phyloP scores from a whole-genome alignment of 2,329 filamentous ascomycete species.

The Penicillium sp. region DNA sequence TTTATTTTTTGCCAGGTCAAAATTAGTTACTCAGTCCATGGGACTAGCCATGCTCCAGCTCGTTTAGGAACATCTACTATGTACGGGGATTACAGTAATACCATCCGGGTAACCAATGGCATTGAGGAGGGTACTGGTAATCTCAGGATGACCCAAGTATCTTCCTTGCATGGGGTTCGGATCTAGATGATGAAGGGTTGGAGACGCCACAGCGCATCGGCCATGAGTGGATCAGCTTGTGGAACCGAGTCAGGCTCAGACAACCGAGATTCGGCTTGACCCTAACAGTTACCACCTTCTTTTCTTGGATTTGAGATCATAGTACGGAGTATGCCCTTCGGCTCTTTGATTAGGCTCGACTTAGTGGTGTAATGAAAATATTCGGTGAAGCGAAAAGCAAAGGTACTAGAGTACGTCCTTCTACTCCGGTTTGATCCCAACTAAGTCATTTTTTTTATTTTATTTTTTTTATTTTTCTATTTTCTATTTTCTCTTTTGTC shows the following conservation, averaged over 20 bases:
- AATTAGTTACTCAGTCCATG: slow-evolving; percentile 19
- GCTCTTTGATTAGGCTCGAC: background rate
- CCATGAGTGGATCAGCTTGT: slow-evolving; percentile 19
- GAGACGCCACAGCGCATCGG: slow-evolving; percentile 13
- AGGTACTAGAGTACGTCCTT: background rate
- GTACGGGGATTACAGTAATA: slow-evolving; percentile 18
- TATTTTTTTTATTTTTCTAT: background rate
- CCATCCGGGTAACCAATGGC: slow-evolving; percentile 7
- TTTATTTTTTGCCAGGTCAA: slow-evolving; percentile 11
- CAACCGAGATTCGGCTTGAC: background rate
- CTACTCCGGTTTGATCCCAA: background rate
- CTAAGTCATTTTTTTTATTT: background rate
- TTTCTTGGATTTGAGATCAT: background rate
- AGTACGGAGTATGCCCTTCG: background rate
- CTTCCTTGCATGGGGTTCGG: slow-evolving; percentile 25
- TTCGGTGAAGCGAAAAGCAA: background rate
- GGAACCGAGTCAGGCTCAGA: slow-evolving; percentile 21
- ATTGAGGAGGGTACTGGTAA: slow-evolving; percentile 7
- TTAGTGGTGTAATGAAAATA: background rate
- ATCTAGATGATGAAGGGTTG: slow-evolving; percentile 21
- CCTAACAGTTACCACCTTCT: background rate
- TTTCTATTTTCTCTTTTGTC: background rate
- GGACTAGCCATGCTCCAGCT: slow-evolving; percentile 21
- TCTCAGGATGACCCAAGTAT: slow-evolving; percentile 20
- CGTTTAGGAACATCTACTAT: slow-evolving; percentile 12